Conservation (phyloP, 164 flowering plant genomes). For the Vitis vinifera region DNA sequence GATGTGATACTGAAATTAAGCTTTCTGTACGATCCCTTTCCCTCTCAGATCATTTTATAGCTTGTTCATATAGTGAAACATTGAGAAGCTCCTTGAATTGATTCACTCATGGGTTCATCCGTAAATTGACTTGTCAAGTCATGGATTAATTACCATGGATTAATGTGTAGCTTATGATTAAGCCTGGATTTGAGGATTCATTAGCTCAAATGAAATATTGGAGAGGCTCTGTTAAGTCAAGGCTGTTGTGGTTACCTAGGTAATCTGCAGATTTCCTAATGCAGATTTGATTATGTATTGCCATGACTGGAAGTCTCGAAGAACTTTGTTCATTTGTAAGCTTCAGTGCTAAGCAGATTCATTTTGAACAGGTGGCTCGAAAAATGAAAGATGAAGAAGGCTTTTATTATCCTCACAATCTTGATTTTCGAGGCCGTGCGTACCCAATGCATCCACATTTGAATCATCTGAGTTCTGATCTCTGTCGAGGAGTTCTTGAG, state of each 20-base stretch:
- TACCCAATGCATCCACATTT: conserved; percentile 98
- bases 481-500: conserved; percentile 92
- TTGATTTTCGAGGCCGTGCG: conserved; percentile 97
- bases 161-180: too few relatives aligned
- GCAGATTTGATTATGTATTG: neutral
- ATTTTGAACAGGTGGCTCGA: conserved; percentile 71
- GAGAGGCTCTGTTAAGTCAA: neutral
- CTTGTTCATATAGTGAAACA: neutral
- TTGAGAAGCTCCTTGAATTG: neutral
- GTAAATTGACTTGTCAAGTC: too few relatives aligned
- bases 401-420: conserved; percentile 94
- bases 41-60: conserved; percentile 1
- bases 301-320: neutral
- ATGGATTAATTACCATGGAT: too few relatives aligned
- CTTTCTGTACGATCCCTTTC: conserved; percentile 63
- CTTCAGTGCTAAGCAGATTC: conserved; percentile 12
- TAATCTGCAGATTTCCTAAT: neutral
- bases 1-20: conserved; percentile 89
- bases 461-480: conserved; percentile 90
- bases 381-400: conserved; percentile 94
- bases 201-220: neutral
- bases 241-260: neutral
- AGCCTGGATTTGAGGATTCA: too few relatives aligned
- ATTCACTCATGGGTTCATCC: neutral
- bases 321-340: neutral